phyloP scores from a whole-genome alignment of 2,329 filamentous ascomycete species.

The Verticillium dahliae region DNA sequence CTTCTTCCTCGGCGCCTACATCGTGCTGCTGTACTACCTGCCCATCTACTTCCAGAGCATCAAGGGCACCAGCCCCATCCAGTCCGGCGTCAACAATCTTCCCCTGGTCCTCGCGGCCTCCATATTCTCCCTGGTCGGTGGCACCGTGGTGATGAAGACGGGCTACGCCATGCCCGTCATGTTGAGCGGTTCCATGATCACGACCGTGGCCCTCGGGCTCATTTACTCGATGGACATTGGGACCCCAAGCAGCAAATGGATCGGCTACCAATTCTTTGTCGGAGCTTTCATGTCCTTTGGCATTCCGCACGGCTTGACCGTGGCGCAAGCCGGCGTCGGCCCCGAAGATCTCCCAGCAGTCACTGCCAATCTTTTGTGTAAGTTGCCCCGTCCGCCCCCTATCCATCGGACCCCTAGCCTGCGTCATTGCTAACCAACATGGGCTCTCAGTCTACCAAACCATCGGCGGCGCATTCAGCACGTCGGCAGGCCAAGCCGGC shows the following conservation, averaged over 20 bases:
- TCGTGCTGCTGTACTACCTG: constrained; percentile 27
- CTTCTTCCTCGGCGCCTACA: constrained; percentile 26
- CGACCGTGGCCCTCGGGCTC: constrained; percentile 30
- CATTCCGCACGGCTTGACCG: constrained; percentile 36
- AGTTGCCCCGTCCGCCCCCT: not conserved
- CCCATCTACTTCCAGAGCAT: constrained; percentile 41
- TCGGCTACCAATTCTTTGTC: constrained; percentile 35
- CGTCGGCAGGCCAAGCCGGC: constrained; percentile 43
- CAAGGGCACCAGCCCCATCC: constrained; percentile 28
- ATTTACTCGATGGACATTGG: constrained; percentile 30
- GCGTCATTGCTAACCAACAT: not conserved
- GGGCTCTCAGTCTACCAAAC: constrained; percentile 29
- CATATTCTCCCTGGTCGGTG: constrained; percentile 24
- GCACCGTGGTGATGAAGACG: constrained; percentile 24
- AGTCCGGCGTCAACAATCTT: constrained; percentile 31
- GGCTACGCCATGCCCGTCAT: constrained; percentile 40
- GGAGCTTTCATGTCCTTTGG: constrained; percentile 34
- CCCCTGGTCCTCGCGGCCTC: constrained; percentile 31
- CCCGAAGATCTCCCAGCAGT: constrained; percentile 37
- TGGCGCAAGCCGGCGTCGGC: constrained; percentile 35
- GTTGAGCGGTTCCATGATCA: constrained; percentile 25
- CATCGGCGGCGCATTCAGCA: constrained; percentile 39
- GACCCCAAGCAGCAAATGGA: constrained; percentile 29
- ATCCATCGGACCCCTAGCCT: no score
- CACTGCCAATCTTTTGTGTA: constrained; percentile 34